Conservation (phyloP, 805 yeast species). For the Candida coleopterorum region DNA sequence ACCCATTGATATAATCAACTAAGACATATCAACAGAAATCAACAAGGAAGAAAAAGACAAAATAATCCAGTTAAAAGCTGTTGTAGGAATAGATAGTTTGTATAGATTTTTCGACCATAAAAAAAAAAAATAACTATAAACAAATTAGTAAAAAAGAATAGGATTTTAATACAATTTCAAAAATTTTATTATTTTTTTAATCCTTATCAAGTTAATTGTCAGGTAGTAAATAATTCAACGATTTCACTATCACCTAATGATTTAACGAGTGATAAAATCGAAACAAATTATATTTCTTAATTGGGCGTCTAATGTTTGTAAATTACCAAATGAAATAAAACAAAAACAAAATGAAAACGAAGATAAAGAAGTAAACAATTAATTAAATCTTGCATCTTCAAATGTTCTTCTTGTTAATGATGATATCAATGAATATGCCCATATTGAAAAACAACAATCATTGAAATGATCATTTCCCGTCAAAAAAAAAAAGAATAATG, state of each 20-base stretch:
- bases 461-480: constrained; percentile 1
- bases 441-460: background rate
- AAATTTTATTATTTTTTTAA: too few species aligned
- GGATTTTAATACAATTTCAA: too few species aligned
- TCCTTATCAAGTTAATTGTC: too few species aligned
- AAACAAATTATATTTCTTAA: background rate
- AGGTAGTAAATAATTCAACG: background rate
- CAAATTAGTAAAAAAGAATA: too few species aligned
- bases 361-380: background rate
- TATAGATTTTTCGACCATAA: too few species aligned
- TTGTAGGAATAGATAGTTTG: too few species aligned
- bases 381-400: constrained; percentile 1
- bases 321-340: background rate
- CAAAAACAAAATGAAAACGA: background rate
- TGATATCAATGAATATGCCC: background rate
- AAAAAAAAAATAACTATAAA: too few species aligned
- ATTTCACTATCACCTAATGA: background rate
- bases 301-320: background rate
- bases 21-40: too few species aligned
- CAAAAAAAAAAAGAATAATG: background rate
- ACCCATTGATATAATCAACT: too few species aligned
- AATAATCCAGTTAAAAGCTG: too few species aligned
- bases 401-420: background rate
- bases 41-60: too few species aligned
- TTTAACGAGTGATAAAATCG: background rate